Conservation (phyloP, 169 alveolate genomes). For the Perkinsus chesapeaki region DNA sequence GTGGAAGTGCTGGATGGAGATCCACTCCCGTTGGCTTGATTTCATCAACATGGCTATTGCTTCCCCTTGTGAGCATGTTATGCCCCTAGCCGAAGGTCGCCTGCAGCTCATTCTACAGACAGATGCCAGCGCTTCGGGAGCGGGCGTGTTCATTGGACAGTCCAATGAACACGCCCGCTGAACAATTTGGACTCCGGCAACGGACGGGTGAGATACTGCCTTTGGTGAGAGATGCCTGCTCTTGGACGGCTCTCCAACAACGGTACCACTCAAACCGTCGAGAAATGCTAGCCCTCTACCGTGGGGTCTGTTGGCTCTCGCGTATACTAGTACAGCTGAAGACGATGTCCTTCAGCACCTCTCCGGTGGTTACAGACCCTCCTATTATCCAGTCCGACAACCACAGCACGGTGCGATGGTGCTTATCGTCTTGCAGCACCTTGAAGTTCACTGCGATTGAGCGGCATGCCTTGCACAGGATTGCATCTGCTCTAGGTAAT, state of each 20-base stretch:
- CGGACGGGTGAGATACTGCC: not conserved
- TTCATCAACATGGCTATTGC: not conserved
- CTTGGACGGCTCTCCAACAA: not conserved
- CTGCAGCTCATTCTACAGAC: not conserved
- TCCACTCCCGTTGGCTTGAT: not conserved
- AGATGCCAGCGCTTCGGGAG: not conserved
- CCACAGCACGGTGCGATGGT: not conserved
- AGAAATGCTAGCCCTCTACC: not conserved
- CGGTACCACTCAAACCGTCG: not conserved
- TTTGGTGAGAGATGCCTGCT: not conserved
- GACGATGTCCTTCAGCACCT: not conserved
- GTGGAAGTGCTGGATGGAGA: not conserved
- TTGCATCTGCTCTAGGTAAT: not conserved
- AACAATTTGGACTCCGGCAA: not conserved
- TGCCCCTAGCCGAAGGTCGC: not conserved
- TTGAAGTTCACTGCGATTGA: not conserved
- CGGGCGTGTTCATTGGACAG: not conserved
- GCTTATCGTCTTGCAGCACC: not conserved
- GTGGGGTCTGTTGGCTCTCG: not conserved
- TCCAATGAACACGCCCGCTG: no score
- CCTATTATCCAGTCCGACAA: not conserved
- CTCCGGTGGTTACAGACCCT: not conserved
- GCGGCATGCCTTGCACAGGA: not conserved
- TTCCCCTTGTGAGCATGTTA: not conserved
- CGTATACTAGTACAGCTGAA: not conserved